These are phyloP conservation scores for Cercophora samala DNA, from an alignment of 495 filamentous ascomycete genomes.

Conservation along the genomic window DNA sequence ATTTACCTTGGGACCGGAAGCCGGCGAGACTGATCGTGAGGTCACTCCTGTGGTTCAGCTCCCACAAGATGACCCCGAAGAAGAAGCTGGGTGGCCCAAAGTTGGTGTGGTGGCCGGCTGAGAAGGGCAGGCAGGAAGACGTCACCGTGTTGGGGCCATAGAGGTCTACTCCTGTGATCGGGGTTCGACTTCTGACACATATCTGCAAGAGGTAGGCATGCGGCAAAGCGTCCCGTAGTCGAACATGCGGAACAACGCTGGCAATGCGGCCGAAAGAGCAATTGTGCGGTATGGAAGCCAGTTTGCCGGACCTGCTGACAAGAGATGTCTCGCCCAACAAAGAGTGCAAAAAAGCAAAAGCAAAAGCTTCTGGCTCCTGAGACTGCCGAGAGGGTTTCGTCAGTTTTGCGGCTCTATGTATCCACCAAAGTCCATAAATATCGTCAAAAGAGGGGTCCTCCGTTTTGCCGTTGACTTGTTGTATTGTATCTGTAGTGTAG, in stretches of 20 bases:
- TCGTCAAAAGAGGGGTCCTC: background rate
- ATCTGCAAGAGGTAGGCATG: conserved; percentile 1
- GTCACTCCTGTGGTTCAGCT: background rate
- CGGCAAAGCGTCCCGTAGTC: conserved; percentile 2
- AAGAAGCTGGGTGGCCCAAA: background rate
- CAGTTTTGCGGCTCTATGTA: conserved; percentile 6
- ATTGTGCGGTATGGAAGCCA: background rate
- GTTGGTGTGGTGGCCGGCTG: conserved; percentile 2
- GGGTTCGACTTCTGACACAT: background rate
- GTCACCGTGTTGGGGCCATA: background rate
- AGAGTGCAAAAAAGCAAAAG: conserved; percentile 1
- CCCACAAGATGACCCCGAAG: background rate
- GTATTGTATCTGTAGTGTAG: no score
- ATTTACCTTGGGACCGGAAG: background rate
- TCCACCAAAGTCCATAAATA: background rate
- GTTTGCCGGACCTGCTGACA: conserved; percentile 7
- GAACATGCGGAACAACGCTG: background rate
- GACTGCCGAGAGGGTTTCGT: conserved; percentile 1
- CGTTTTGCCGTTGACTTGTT: background rate
- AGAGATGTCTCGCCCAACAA: background rate
- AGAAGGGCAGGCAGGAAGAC: conserved; percentile 7
- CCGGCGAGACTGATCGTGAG: conserved; percentile 8
- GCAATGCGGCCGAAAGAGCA: conserved; percentile 10
- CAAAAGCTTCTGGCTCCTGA: background rate
- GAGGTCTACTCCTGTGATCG: background rate